phyloP scores from a whole-genome alignment of 768 basidiomycete species.

The Xanthoconium purpureum region DNA sequence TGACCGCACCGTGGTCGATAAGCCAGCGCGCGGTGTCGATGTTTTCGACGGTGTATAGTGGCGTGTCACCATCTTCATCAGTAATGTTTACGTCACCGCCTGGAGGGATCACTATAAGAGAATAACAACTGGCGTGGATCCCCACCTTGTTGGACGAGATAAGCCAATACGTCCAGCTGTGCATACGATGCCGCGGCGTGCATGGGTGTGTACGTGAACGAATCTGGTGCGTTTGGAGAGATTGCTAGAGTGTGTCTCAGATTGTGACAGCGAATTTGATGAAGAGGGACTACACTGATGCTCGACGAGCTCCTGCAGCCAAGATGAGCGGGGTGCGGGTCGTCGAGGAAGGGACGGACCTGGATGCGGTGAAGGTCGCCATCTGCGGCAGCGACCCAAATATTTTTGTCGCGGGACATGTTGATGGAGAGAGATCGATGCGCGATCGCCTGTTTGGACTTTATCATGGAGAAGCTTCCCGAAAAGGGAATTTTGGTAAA shows the following conservation, averaged over 20 bases:
- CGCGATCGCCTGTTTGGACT: conserved; percentile 11
- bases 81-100: conserved; percentile 87
- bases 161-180: conserved; percentile 70
- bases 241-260: conserved; percentile 44
- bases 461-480: conserved; percentile 17
- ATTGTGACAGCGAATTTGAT: conserved; percentile 18
- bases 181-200: conserved; percentile 95
- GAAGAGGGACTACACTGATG: conserved; percentile 44
- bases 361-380: conserved; percentile 77
- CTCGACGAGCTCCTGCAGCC: conserved; percentile 56
- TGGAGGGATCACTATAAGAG: conserved; percentile 20
- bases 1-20: conserved; percentile 70
- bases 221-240: conserved; percentile 70
- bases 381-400: conserved; percentile 93
- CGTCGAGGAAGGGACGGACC: conserved; percentile 40
- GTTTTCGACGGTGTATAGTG: conserved; percentile 86
- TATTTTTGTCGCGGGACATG: conserved; percentile 51
- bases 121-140: conserved; percentile 1
- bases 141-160: conserved; percentile 69
- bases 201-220: conserved; percentile 82
- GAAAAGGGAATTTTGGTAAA: conserved; percentile 28
- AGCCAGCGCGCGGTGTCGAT: conserved; percentile 75
- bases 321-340: not conserved
- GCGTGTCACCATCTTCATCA: conserved; percentile 88
- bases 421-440: conserved; percentile 3